phyloP scores from a whole-genome alignment of 768 basidiomycete species.

The Podaxis sp. region DNA sequence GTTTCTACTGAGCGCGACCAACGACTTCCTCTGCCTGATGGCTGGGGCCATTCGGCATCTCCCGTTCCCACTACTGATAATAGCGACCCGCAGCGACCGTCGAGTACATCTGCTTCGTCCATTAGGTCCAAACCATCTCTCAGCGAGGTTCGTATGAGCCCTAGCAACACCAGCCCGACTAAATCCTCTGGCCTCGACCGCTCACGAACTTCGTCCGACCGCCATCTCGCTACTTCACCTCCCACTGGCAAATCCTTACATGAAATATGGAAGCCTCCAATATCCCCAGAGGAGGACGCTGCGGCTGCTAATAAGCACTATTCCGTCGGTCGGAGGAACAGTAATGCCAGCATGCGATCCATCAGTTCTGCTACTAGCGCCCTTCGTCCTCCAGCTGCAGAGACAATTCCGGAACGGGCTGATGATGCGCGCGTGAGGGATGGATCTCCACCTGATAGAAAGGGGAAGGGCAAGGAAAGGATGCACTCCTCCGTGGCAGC shows the following conservation, averaged over 20 bases:
- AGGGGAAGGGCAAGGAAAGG: conserved; percentile 9
- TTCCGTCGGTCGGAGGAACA: conserved; percentile 44
- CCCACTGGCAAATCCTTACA: conserved; percentile 30
- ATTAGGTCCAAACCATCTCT: conserved; percentile 10
- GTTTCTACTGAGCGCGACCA: conserved; percentile 2
- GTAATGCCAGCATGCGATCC: conserved; percentile 50
- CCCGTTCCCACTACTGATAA: neutral
- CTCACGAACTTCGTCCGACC: conserved; percentile 33
- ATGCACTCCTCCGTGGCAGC: neutral
- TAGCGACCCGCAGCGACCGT: conserved; percentile 1
- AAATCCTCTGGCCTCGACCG: conserved; percentile 5
- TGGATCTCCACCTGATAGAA: conserved; percentile 8
- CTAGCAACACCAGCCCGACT: neutral
- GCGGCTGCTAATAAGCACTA: conserved; percentile 37
- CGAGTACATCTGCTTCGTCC: conserved; percentile 8
- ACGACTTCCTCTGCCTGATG: neutral
- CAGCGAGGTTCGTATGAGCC: conserved; percentile 3
- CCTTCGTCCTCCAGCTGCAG: conserved; percentile 32
- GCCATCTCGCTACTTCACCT: conserved; percentile 32
- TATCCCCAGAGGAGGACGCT: conserved; percentile 45
- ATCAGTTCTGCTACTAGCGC: conserved; percentile 34
- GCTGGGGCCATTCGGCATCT: neutral
- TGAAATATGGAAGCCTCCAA: conserved; percentile 51
- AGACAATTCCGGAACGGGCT: conserved; percentile 13
- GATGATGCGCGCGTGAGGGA: conserved; percentile 1